A percentile compares a stretch with the other conserved stretches of the same genome.
These are phyloP conservation scores for Glomus cerebriforme DNA, from an alignment of 192 early-diverging fungal species.

Conservation along the genomic window DNA sequence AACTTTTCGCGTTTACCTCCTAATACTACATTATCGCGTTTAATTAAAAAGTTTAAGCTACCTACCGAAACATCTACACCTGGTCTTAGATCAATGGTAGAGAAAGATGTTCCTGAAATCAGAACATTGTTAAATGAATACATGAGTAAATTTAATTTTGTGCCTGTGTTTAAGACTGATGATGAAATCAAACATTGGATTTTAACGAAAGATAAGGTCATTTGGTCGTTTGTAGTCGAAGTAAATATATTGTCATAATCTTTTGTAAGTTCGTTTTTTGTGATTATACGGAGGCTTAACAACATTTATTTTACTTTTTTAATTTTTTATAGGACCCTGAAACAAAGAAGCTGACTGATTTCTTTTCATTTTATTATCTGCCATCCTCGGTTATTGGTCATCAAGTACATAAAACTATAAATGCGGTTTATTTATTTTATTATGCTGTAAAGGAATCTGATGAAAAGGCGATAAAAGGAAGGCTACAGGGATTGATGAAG, in stretches of 20 bases:
- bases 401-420: slow-evolving; percentile 68
- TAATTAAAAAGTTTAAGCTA: slow-evolving; percentile 74
- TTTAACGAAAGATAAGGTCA: slow-evolving; percentile 77
- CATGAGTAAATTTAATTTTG: slow-evolving; percentile 64
- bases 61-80: slow-evolving; percentile 59
- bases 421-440: slow-evolving; percentile 96
- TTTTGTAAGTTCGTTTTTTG: slow-evolving; percentile 12
- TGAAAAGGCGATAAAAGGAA: slow-evolving; percentile 51
- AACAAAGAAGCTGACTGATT: slow-evolving; percentile 76
- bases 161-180: slow-evolving; percentile 72
- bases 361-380: slow-evolving; percentile 93
- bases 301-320: no score
- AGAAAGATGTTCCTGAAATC: slow-evolving; percentile 75
- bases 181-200: slow-evolving; percentile 94
- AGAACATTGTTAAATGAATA: slow-evolving; percentile 76
- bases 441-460: slow-evolving; percentile 65
- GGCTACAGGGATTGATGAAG: slow-evolving; percentile 66
- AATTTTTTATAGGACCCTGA: slow-evolving; percentile 46
- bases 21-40: slow-evolving; percentile 71
- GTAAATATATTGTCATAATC: slow-evolving; percentile 36
- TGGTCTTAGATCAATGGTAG: slow-evolving; percentile 80
- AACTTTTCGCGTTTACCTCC: slow-evolving; percentile 84
- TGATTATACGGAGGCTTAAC: not conserved
- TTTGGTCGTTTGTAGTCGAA: slow-evolving; percentile 96
- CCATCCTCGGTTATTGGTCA: slow-evolving; percentile 89